phyloP scores from a whole-genome alignment of 2,329 filamentous ascomycete genomes.

The Lizonia empirigonia region DNA sequence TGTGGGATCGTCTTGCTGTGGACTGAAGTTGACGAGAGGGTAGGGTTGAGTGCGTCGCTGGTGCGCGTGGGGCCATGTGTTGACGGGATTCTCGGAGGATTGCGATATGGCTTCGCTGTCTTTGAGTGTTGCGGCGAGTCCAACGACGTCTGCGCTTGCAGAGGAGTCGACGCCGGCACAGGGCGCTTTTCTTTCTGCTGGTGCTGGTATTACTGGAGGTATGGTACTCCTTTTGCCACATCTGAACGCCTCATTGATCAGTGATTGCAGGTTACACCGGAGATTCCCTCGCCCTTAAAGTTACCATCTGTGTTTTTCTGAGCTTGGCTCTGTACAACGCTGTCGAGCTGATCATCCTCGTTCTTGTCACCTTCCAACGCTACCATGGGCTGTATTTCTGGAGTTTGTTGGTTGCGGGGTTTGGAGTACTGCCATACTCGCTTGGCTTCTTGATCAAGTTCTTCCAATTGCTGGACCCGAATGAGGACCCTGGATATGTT shows the following conservation, averaged over 20 bases:
- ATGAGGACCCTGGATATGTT: slow-evolving; percentile 36
- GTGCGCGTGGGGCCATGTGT: slow-evolving; percentile 10
- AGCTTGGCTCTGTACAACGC: slow-evolving; percentile 49
- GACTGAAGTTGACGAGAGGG: too few species aligned
- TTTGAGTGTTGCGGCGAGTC: slow-evolving; percentile 17
- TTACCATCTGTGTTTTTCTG: slow-evolving; percentile 46
- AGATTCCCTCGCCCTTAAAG: slow-evolving; percentile 37
- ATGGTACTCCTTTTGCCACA: background rate
- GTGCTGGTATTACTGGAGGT: slow-evolving; percentile 44
- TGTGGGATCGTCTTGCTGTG: too few species aligned
- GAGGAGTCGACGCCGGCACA: slow-evolving; percentile 34
- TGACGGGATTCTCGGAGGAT: slow-evolving; percentile 12
- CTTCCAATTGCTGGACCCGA: slow-evolving; percentile 39
- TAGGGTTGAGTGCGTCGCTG: too few species aligned
- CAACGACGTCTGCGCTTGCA: slow-evolving; percentile 17
- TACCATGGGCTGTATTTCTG: slow-evolving; percentile 58
- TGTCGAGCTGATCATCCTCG: slow-evolving; percentile 54
- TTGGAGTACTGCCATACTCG: slow-evolving; percentile 55
- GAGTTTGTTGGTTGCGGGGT: slow-evolving; percentile 52
- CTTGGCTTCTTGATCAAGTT: slow-evolving; percentile 57
- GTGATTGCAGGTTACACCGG: slow-evolving; percentile 38
- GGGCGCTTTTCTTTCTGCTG: slow-evolving; percentile 34
- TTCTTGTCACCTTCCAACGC: slow-evolving; percentile 55
- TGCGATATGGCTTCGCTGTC: slow-evolving; percentile 24
- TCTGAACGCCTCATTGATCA: background rate